These are phyloP conservation scores for Suhomyces ambrosiae DNA, from an alignment of 1,139 yeast species.

Conservation along the genomic window DNA sequence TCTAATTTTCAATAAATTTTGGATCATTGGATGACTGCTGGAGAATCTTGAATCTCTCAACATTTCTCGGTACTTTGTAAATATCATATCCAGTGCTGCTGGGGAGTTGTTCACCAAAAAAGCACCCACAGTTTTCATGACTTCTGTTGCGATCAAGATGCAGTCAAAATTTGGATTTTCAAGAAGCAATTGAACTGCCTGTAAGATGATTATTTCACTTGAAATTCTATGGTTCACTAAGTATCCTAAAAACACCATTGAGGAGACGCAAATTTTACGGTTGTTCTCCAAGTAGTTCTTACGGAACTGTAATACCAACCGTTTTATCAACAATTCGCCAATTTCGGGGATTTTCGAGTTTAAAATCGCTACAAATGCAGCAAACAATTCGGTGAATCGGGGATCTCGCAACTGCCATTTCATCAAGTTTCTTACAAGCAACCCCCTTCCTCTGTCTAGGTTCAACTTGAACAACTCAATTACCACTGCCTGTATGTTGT, in stretches of 20 bases:
- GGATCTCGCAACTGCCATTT: constrained; percentile 49
- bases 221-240: constrained; percentile 67
- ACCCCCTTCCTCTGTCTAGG: constrained; percentile 60
- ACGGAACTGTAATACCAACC: constrained; percentile 64
- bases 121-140: constrained; percentile 30
- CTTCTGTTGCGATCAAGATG: constrained; percentile 27
- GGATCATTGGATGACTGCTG: constrained; percentile 9
- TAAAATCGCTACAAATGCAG: constrained; percentile 59
- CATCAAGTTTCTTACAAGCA: constrained; percentile 59
- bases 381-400: constrained; percentile 50
- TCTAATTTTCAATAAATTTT: constrained; percentile 47
- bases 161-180: constrained; percentile 51
- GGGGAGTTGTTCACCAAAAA: constrained; percentile 25
- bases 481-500: constrained; percentile 52
- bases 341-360: constrained; percentile 71
- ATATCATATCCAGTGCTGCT: constrained; percentile 48
- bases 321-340: constrained; percentile 57
- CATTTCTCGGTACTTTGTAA: constrained; percentile 61
- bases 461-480: constrained; percentile 56
- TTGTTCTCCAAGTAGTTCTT: constrained; percentile 54
- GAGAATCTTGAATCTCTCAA: constrained; percentile 36
- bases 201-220: constrained; percentile 64
- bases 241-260: constrained; percentile 58
- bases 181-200: constrained; percentile 62
- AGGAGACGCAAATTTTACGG: constrained; percentile 42